Conservation (phyloP, 176 grass and related monocot genomes). For the Aegilops tauschii region DNA sequence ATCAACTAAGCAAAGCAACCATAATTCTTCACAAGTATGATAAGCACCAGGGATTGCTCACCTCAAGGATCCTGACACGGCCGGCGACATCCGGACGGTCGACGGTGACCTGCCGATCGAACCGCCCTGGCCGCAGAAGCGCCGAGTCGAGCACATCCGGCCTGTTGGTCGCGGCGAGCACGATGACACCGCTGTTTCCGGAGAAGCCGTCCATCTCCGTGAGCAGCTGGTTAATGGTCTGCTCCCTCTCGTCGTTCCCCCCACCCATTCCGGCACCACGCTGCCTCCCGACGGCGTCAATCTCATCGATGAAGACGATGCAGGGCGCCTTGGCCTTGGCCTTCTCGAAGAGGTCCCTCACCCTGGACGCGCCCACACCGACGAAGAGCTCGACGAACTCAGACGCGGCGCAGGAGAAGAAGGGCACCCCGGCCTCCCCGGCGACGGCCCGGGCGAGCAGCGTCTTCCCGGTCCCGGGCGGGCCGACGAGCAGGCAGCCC, state of each 20-base stretch:
- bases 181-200: constrained; percentile 93
- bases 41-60: not conserved
- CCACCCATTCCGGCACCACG: constrained; percentile 88
- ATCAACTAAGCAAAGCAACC: not conserved
- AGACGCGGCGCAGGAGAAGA: constrained; percentile 94
- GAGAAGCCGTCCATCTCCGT: constrained; percentile 98
- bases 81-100: constrained; percentile 92
- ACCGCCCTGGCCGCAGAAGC: constrained; percentile 73
- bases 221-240: constrained; percentile 96
- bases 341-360: constrained; percentile 96
- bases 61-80: constrained; percentile 85
- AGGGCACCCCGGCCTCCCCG: constrained; percentile 86
- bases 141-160: constrained; percentile 77
- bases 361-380: constrained; percentile 83
- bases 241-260: constrained; percentile 95
- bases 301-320: constrained; percentile 98
- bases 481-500: constrained; percentile 85
- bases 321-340: constrained; percentile 95
- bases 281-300: constrained; percentile 91
- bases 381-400: constrained; percentile 98
- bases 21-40: not conserved
- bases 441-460: constrained; percentile 89
- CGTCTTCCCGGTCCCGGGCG: constrained; percentile 83
- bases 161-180: constrained; percentile 85
- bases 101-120: constrained; percentile 92